Evolutionary conservation across 1,284 basidiomycete genomes (phyloP).

Genomic region (Erythrobasidium hasegawianum): DNA sequence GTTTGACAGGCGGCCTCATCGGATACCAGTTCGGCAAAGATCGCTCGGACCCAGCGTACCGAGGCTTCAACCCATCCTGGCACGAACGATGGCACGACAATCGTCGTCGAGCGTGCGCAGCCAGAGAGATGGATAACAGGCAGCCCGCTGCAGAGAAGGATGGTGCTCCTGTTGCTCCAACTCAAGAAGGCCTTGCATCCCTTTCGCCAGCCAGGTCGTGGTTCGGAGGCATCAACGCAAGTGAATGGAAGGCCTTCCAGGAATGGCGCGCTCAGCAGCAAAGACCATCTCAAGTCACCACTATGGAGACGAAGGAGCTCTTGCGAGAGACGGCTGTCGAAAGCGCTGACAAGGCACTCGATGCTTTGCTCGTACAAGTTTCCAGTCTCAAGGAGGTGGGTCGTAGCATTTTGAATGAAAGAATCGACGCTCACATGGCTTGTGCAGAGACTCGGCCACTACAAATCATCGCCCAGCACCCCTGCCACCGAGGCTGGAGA

Average conservation of each 20-base stretch:
- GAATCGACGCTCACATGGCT: neutral
- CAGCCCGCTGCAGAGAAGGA: no score
- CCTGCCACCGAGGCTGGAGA: slow-evolving; percentile 28
- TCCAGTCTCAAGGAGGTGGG: slow-evolving; percentile 28
- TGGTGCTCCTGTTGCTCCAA: no score
- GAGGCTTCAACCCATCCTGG: neutral
- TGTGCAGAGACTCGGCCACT: slow-evolving; percentile 19
- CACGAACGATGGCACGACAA: neutral
- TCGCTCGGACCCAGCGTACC: neutral
- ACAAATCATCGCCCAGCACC: slow-evolving; percentile 5
- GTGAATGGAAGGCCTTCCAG: slow-evolving; percentile 20
- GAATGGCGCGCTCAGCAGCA: slow-evolving; percentile 19
- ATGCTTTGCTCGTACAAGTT: slow-evolving; percentile 30
- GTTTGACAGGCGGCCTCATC: slow-evolving; percentile 23
- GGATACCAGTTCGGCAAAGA: slow-evolving; percentile 33
- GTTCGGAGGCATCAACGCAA: slow-evolving; percentile 1
- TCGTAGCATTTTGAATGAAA: neutral
- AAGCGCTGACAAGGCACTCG: slow-evolving; percentile 32
- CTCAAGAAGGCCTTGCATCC: no score
- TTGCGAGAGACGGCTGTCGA: slow-evolving; percentile 15
- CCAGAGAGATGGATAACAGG: neutral
- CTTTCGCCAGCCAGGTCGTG: no score
- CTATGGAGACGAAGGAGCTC: neutral
- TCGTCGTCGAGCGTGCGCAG: neutral
- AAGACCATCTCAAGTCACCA: neutral